Evolutionary conservation across 805 yeast genomes (phyloP).

Genomic region (Starmerella sirachaensis): DNA sequence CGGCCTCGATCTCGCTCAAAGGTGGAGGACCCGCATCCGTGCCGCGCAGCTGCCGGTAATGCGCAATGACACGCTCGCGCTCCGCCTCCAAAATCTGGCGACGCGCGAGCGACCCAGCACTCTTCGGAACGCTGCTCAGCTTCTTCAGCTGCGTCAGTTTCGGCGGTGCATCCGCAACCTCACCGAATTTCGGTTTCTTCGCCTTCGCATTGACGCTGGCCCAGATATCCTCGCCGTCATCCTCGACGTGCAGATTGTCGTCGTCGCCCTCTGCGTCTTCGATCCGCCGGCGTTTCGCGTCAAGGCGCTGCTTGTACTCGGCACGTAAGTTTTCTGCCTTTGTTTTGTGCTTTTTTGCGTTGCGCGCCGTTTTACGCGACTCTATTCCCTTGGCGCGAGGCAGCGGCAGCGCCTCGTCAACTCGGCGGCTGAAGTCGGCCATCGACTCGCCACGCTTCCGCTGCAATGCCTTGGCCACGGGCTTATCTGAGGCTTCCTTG

Average conservation of each 20-base stretch:
- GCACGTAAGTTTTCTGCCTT: constrained; percentile 23
- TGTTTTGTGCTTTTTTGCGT: constrained; percentile 22
- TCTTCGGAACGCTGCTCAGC: constrained; percentile 30
- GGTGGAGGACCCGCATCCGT: not conserved
- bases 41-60: constrained; percentile 23
- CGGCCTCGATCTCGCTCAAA: too few relatives aligned
- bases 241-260: constrained; percentile 22
- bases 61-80: constrained; percentile 29
- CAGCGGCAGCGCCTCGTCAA: constrained; percentile 32
- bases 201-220: constrained; percentile 25
- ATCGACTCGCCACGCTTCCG: constrained; percentile 29
- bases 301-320: constrained; percentile 18
- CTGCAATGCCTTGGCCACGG: constrained; percentile 19
- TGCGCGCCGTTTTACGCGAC: constrained; percentile 24
- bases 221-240: constrained; percentile 36
- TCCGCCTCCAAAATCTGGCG: constrained; percentile 31
- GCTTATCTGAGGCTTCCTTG: constrained; percentile 5
- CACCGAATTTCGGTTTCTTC: constrained; percentile 32
- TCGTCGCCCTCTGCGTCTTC: constrained; percentile 22
- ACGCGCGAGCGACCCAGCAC: constrained; percentile 32
- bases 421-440: constrained; percentile 32
- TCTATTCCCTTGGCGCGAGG: constrained; percentile 28
- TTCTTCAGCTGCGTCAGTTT: constrained; percentile 27
- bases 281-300: constrained; percentile 16
- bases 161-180: constrained; percentile 34